A percentile compares a stretch with the other conserved stretches of the same genome.
phyloP scores from a whole-genome alignment of 768 basidiomycete species.

The Auricularia sp. region DNA sequence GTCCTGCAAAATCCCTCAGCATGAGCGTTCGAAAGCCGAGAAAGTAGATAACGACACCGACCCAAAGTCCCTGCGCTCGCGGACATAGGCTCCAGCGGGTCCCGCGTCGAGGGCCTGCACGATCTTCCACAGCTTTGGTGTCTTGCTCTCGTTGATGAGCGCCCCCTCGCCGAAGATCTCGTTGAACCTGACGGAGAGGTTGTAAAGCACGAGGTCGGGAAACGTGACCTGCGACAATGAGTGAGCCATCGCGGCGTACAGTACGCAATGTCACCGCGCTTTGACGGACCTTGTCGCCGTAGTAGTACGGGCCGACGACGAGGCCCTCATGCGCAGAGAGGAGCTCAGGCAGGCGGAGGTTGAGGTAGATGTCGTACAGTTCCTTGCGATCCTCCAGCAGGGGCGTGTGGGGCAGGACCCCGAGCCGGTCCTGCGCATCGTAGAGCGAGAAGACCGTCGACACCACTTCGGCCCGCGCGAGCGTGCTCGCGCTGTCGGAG shows the following conservation, averaged over 20 bases:
- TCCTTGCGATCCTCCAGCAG: neutral
- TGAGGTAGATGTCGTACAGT: neutral
- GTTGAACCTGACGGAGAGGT: neutral
- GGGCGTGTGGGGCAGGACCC: neutral
- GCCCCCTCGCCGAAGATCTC: neutral
- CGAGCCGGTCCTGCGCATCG: neutral
- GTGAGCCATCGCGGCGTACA: too few relatives aligned
- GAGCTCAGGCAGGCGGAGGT: neutral
- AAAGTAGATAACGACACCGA: neutral
- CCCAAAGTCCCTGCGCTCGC: neutral
- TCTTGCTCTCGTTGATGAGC: neutral
- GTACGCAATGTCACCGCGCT: too few relatives aligned
- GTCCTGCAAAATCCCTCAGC: neutral
- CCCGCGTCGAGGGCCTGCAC: neutral
- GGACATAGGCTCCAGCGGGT: neutral
- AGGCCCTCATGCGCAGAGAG: neutral
- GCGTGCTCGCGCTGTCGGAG: neutral
- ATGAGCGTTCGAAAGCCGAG: neutral
- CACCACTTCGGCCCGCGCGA: neutral
- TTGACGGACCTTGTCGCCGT: neutral
- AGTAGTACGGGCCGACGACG: neutral
- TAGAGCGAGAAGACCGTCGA: neutral
- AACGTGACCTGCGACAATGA: neutral
- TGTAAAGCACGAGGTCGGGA: neutral
- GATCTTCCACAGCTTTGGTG: neutral